A percentile compares a stretch with the other conserved stretches of the same genome.
phyloP scores from a whole-genome alignment of 805 yeast species.

The Lipomyces starkeyi region DNA sequence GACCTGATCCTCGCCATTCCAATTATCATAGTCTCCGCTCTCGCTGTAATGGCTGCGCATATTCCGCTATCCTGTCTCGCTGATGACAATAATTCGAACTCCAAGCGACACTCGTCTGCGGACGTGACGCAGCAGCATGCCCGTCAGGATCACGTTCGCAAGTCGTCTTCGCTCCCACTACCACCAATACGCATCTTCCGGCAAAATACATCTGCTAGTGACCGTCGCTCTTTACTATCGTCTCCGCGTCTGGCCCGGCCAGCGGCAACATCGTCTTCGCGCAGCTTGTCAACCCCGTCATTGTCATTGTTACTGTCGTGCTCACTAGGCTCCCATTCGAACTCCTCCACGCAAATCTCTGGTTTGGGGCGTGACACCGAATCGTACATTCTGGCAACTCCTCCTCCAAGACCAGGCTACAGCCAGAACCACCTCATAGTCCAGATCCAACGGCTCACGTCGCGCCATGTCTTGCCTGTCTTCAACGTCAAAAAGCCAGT shows the following conservation, averaged over 20 bases:
- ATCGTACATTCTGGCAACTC: conserved; percentile 22
- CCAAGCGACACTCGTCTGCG: neutral
- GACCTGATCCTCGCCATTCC: neutral
- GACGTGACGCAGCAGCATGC: neutral
- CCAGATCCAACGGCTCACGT: conserved; percentile 23
- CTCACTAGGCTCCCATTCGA: neutral
- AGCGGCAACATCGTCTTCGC: conserved; percentile 4
- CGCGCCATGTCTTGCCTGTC: conserved; percentile 16
- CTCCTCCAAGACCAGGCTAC: conserved; percentile 24
- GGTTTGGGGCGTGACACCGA: conserved; percentile 1
- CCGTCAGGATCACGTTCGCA: neutral
- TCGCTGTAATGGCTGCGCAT: neutral
- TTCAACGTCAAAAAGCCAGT: conserved; percentile 12
- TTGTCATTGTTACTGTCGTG: conserved; percentile 1
- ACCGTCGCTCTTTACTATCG: neutral
- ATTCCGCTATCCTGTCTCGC: neutral
- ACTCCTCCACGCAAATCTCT: conserved; percentile 4
- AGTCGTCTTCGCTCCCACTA: neutral
- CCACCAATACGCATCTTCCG: neutral
- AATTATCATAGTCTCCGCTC: neutral
- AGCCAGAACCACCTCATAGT: conserved; percentile 14
- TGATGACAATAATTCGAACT: neutral
- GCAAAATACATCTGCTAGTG: neutral
- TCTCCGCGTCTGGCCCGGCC: neutral
- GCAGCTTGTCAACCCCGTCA: conserved; percentile 6